These are phyloP conservation scores for Scheffersomyces illinoinensis DNA, from an alignment of 1,139 yeast species.

Conservation along the genomic window DNA sequence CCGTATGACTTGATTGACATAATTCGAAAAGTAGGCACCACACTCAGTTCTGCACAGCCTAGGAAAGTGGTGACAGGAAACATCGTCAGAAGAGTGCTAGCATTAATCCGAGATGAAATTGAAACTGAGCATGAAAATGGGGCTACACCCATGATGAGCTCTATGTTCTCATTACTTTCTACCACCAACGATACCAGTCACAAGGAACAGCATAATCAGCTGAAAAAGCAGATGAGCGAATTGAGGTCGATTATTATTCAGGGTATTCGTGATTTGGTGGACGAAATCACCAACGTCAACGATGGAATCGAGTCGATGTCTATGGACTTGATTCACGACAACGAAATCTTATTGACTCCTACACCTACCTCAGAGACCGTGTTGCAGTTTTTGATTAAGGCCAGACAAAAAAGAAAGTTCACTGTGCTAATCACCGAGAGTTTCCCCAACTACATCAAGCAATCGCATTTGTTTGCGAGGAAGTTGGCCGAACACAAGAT, in stretches of 20 bases:
- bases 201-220: slow-evolving; percentile 30
- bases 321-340: slow-evolving; percentile 90
- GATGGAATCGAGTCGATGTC: slow-evolving; percentile 91
- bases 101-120: slow-evolving; percentile 84
- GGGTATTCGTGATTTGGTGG: slow-evolving; percentile 90
- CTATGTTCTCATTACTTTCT: slow-evolving; percentile 88
- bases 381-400: slow-evolving; percentile 79
- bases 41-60: slow-evolving; percentile 65
- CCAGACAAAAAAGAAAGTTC: slow-evolving; percentile 86
- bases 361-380: slow-evolving; percentile 93
- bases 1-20: slow-evolving; percentile 70
- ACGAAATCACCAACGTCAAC: slow-evolving; percentile 86
- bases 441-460: slow-evolving; percentile 80
- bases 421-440: slow-evolving; percentile 91
- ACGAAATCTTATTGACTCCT: slow-evolving; percentile 87
- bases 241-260: slow-evolving; percentile 87
- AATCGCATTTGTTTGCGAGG: slow-evolving; percentile 79
- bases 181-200: slow-evolving; percentile 36
- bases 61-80: slow-evolving; percentile 88
- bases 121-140: slow-evolving; percentile 45
- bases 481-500: slow-evolving; percentile 82
- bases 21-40: slow-evolving; percentile 64
- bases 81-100: slow-evolving; percentile 85
- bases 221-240: slow-evolving; percentile 56
- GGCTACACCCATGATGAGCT: slow-evolving; percentile 65